Conservation (phyloP, 768 basidiomycete genomes). For the Agaricus bisporus region DNA sequence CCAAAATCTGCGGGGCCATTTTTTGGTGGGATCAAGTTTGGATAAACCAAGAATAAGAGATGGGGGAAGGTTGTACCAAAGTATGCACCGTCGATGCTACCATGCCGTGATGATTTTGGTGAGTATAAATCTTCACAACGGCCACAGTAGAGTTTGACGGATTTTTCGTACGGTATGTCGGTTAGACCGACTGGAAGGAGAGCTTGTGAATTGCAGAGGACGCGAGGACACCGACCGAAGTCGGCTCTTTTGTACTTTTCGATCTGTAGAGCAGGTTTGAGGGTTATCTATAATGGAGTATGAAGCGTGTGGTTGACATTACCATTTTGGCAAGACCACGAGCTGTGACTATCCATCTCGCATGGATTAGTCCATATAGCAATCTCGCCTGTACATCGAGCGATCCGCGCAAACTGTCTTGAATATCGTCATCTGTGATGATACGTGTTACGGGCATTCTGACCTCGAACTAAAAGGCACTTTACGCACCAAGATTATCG, state of each 20-base stretch:
- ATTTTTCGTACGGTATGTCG: constrained; percentile 97
- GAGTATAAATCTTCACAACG: constrained; percentile 98
- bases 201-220: constrained; percentile 89
- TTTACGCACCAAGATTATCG: constrained; percentile 79
- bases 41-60: constrained; percentile 95
- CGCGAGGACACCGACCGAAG: constrained; percentile 97
- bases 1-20: constrained; percentile 36
- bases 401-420: constrained; percentile 87
- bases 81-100: constrained; percentile 96
- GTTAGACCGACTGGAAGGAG: constrained; percentile 96
- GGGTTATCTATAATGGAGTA: neutral
- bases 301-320: constrained; percentile 6
- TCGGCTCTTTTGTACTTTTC: constrained; percentile 99
- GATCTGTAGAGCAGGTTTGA: constrained; percentile 38
- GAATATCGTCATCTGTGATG: constrained; percentile 79
- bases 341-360: constrained; percentile 94
- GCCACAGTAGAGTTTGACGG: constrained; percentile 97
- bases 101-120: constrained; percentile 95
- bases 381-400: constrained; percentile 91
- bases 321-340: constrained; percentile 96
- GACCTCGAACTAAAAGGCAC: neutral
- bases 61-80: constrained; percentile 99
- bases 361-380: constrained; percentile 94
- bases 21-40: constrained; percentile 86
- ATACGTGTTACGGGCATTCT: neutral